Conservation (phyloP, 2,329 filamentous ascomycete genomes). For the Xylaria polymorpha region DNA sequence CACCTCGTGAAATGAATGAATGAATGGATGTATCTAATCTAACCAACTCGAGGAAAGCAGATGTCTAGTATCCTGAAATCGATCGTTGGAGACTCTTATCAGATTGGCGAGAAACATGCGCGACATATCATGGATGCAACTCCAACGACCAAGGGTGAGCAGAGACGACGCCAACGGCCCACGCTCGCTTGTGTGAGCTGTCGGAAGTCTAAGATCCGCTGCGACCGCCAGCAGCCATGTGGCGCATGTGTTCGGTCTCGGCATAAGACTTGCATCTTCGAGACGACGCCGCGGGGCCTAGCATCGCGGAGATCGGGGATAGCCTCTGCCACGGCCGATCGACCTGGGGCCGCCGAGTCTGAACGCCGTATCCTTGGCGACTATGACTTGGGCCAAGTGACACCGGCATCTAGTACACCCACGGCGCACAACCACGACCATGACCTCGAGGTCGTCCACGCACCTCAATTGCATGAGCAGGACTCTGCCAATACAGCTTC, state of each 20-base stretch:
- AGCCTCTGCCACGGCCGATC: slow-evolving; percentile 27
- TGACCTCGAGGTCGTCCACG: slow-evolving; percentile 22
- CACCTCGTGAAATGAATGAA: slow-evolving; percentile 3
- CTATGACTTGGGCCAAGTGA: slow-evolving; percentile 22
- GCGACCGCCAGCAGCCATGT: slow-evolving; percentile 69
- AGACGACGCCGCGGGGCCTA: slow-evolving; percentile 26
- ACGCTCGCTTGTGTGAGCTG: slow-evolving; percentile 57
- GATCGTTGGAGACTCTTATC: neutral
- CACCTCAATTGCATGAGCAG: neutral
- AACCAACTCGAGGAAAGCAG: neutral
- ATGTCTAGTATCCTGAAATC: neutral
- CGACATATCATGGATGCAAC: slow-evolving; percentile 22
- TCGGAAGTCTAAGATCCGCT: slow-evolving; percentile 70
- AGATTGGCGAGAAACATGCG: slow-evolving; percentile 7
- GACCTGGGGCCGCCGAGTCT: neutral
- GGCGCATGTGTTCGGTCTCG: slow-evolving; percentile 68
- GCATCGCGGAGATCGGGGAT: slow-evolving; percentile 44
- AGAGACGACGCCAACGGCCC: slow-evolving; percentile 44
- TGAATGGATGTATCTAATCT: neutral
- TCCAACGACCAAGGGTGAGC: slow-evolving; percentile 31
- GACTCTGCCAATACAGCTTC: neutral
- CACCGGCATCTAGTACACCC: slow-evolving; percentile 24
- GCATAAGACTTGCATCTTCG: slow-evolving; percentile 64
- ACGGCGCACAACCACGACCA: slow-evolving; percentile 20
- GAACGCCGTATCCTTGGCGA: neutral